A percentile compares a stretch with the other conserved stretches of the same genome.
These are phyloP conservation scores for Suillus cothurnatus DNA, from an alignment of 768 basidiomycete genomes.

Conservation along the genomic window DNA sequence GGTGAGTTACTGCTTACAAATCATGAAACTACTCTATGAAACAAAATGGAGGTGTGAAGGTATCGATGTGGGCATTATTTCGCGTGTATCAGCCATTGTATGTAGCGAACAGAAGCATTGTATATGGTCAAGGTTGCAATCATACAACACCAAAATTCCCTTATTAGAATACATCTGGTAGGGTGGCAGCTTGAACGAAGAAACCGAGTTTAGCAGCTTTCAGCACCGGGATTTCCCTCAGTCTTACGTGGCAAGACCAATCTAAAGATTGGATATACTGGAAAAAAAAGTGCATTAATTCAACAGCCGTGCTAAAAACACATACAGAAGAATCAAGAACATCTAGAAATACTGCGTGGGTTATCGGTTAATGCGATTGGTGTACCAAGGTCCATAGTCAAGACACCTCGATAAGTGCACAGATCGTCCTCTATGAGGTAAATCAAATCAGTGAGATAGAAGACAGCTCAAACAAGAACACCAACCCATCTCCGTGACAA, in stretches of 20 bases:
- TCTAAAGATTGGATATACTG: not conserved
- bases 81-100: no score
- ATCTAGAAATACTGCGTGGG: slow-evolving; percentile 5
- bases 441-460: slow-evolving; percentile 19
- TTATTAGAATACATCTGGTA: not conserved
- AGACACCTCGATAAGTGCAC: slow-evolving; percentile 3
- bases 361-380: slow-evolving; percentile 13
- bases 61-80: no score
- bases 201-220: not conserved
- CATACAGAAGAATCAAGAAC: not conserved
- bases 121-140: not conserved
- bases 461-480: slow-evolving; percentile 22
- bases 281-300: not conserved
- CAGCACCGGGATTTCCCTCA: not conserved
- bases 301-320: not conserved
- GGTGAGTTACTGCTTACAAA: not conserved
- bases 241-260: not conserved
- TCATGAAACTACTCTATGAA: not conserved
- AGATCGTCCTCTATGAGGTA: slow-evolving; percentile 15
- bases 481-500: slow-evolving; percentile 21
- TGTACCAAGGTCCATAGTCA: slow-evolving; percentile 2
- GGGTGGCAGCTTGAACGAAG: not conserved
- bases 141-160: not conserved
- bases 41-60: not conserved
- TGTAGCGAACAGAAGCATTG: not conserved